phyloP scores from a whole-genome alignment of 208 protist genomes.

The Tetramitus jugosus region DNA sequence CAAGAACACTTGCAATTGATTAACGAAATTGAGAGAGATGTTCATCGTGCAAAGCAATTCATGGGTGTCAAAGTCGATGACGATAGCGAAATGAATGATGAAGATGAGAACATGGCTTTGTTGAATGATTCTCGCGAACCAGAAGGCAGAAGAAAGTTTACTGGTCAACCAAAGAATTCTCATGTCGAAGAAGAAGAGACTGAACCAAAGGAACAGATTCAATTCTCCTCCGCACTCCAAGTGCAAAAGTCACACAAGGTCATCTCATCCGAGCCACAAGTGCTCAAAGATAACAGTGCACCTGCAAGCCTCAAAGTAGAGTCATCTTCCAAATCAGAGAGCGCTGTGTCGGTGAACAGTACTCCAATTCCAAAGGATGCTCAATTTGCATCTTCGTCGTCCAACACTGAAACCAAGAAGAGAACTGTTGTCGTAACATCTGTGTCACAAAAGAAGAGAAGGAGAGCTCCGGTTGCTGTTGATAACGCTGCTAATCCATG shows the following conservation, averaged over 20 bases:
- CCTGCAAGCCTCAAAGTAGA: too few relatives aligned
- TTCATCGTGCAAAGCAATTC: not conserved
- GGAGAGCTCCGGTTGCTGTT: not conserved
- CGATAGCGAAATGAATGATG: too few relatives aligned
- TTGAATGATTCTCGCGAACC: too few relatives aligned
- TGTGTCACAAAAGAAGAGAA: not conserved
- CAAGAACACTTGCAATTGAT: not conserved
- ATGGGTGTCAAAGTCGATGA: not conserved
- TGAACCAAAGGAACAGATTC: not conserved
- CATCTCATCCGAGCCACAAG: too few relatives aligned
- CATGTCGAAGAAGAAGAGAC: not conserved
- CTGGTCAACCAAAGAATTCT: not conserved
- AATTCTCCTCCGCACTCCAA: too few relatives aligned
- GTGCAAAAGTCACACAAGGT: too few relatives aligned
- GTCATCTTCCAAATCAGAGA: too few relatives aligned
- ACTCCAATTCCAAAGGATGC: too few relatives aligned
- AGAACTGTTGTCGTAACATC: not conserved
- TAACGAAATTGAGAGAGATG: slow-evolving; percentile 2
- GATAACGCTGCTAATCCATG: not conserved
- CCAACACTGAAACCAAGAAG: not conserved
- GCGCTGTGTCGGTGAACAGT: too few relatives aligned
- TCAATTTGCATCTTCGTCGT: not conserved
- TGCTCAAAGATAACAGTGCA: too few relatives aligned
- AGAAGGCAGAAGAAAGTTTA: not conserved
- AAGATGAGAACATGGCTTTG: too few relatives aligned